Percentiles rank a stretch among this genome's conserved stretches.
These are phyloP conservation scores for Lecanoromycetidae sp. DNA, from an alignment of 2,329 filamentous ascomycete species.

Conservation along the genomic window DNA sequence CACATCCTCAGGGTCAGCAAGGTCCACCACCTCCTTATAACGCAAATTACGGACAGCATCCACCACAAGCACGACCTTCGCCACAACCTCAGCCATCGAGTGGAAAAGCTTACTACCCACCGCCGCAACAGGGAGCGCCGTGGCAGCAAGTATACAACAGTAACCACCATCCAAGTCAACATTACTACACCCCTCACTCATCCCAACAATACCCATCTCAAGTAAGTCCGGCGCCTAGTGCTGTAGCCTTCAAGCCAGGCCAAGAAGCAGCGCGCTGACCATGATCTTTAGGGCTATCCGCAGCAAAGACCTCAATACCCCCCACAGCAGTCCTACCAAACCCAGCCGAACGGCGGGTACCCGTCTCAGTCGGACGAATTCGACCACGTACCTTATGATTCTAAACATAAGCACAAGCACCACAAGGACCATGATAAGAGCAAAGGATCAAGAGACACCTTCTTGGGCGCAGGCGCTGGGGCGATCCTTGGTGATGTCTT, in stretches of 20 bases:
- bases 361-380: background rate
- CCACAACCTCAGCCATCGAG: slow-evolving; percentile 4
- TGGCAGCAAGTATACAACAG: slow-evolving; percentile 26
- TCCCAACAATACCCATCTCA: slow-evolving; percentile 1
- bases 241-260: background rate
- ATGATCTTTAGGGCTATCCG: background rate
- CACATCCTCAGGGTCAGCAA: slow-evolving; percentile 12
- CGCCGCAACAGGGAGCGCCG: slow-evolving; percentile 26
- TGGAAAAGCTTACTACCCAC: background rate
- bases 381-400: slow-evolving; percentile 1
- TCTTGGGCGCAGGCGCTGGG: slow-evolving; percentile 16
- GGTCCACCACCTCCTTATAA: slow-evolving; percentile 13
- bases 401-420: slow-evolving; percentile 3
- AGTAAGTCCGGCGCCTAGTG: background rate
- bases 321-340: background rate
- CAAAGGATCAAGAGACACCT: slow-evolving; percentile 7
- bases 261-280: background rate
- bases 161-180: slow-evolving; percentile 25
- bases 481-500: slow-evolving; percentile 16
- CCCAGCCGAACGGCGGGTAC: background rate
- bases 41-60: slow-evolving; percentile 7
- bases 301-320: slow-evolving; percentile 8
- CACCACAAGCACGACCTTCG: slow-evolving; percentile 6
- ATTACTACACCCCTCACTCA: slow-evolving; percentile 26
- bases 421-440: background rate